Percentiles rank a stretch among this genome's conserved stretches.
Conservation (phyloP, 2,329 filamentous ascomycete genomes). For the Sarocladiaceae sp. region DNA sequence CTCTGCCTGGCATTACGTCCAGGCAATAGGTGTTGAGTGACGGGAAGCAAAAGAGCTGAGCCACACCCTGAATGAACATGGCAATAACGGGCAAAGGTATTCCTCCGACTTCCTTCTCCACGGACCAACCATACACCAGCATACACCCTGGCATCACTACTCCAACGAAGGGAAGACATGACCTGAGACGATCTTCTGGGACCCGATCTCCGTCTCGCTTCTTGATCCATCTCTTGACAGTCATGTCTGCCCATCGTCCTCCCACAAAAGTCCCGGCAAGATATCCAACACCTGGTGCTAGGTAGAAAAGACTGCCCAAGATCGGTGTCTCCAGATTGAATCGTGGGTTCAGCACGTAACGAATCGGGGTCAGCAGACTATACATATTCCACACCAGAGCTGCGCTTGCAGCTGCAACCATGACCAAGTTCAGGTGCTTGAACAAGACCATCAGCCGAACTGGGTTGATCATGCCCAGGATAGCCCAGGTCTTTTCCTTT, state of each 20-base stretch:
- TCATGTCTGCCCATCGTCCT: slow-evolving; percentile 66
- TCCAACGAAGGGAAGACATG: slow-evolving; percentile 52
- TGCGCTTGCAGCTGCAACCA: slow-evolving; percentile 53
- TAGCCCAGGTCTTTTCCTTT: slow-evolving; percentile 43
- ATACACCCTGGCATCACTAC: slow-evolving; percentile 57
- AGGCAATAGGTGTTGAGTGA: slow-evolving; percentile 76
- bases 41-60: slow-evolving; percentile 72
- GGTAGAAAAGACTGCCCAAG: slow-evolving; percentile 67
- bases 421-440: slow-evolving; percentile 64
- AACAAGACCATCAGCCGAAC: slow-evolving; percentile 60
- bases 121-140: slow-evolving; percentile 55
- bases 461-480: slow-evolving; percentile 64
- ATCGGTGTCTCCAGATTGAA: slow-evolving; percentile 65
- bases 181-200: slow-evolving; percentile 64
- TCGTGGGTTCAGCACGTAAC: slow-evolving; percentile 70
- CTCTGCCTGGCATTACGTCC: slow-evolving; percentile 68
- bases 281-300: slow-evolving; percentile 69
- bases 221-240: slow-evolving; percentile 60
- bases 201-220: slow-evolving; percentile 56
- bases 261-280: slow-evolving; percentile 65
- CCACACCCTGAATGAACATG: slow-evolving; percentile 71
- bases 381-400: slow-evolving; percentile 72
- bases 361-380: slow-evolving; percentile 58
- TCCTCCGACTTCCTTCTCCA: slow-evolving; percentile 46
- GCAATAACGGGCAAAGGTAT: slow-evolving; percentile 62